Percentiles rank a stretch among this genome's conserved stretches.
Evolutionary conservation across 768 basidiomycete genomes (phyloP).

Genomic region (Boletus rex-veris): DNA sequence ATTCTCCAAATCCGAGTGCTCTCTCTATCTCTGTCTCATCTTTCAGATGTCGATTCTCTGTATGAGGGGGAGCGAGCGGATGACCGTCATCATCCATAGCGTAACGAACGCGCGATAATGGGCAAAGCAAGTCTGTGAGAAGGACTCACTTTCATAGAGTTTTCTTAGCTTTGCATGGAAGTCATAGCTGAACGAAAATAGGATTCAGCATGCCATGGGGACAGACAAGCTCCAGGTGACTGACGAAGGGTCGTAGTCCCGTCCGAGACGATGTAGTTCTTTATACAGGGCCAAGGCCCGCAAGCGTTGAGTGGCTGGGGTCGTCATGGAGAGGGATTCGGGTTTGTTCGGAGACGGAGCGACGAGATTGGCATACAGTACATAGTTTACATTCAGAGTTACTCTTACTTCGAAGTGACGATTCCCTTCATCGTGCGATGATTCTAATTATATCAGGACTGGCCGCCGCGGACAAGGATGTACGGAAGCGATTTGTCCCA

Average conservation of each 20-base stretch:
- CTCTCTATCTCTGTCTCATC: slow-evolving; percentile 72
- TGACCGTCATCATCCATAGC: neutral
- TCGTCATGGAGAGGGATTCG: slow-evolving; percentile 39
- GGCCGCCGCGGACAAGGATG: no score
- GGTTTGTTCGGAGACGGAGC: neutral
- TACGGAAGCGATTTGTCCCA: no score
- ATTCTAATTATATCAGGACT: no score
- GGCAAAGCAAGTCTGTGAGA: no score
- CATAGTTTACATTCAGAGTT: no score
- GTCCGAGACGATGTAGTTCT: slow-evolving; percentile 73
- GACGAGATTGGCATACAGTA: no score
- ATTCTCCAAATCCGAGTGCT: slow-evolving; percentile 72
- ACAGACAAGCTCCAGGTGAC: slow-evolving; percentile 26
- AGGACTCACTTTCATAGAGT: slow-evolving; percentile 66
- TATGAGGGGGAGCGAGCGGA: neutral
- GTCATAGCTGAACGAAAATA: slow-evolving; percentile 54
- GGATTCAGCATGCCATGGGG: slow-evolving; percentile 6
- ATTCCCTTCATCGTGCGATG: no score
- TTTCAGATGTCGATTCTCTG: slow-evolving; percentile 66
- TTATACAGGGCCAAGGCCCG: slow-evolving; percentile 76
- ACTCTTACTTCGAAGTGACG: no score
- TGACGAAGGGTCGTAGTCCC: slow-evolving; percentile 80
- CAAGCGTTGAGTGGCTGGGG: slow-evolving; percentile 46
- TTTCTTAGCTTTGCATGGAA: slow-evolving; percentile 69
- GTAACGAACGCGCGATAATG: no score